Conservation (phyloP, 768 basidiomycete genomes). For the Suillus sp. region DNA sequence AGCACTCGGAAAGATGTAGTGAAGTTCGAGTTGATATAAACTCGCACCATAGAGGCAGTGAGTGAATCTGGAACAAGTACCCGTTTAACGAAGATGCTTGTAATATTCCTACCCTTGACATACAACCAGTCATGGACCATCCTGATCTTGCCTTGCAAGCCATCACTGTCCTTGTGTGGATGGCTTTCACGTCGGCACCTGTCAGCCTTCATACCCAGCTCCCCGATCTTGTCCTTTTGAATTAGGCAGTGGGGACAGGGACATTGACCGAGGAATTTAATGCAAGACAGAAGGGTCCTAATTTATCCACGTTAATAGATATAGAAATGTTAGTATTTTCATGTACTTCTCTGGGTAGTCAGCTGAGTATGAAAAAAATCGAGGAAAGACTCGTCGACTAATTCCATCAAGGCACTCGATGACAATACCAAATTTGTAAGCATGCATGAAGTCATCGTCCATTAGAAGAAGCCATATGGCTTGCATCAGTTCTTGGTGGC, state of each 20-base stretch:
- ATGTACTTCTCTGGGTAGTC: constrained; percentile 38
- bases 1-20: background rate
- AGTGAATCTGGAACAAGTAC: constrained; percentile 1
- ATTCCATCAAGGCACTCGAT: constrained; percentile 27
- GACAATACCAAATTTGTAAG: constrained; percentile 24
- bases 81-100: background rate
- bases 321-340: constrained; percentile 6
- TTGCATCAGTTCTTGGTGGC: constrained; percentile 28
- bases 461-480: constrained; percentile 25
- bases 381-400: constrained; percentile 15
- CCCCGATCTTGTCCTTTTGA: constrained; percentile 10
- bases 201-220: constrained; percentile 20
- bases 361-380: constrained; percentile 29
- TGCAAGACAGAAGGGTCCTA: constrained; percentile 23
- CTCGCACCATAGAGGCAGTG: background rate
- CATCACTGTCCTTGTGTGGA: constrained; percentile 9
- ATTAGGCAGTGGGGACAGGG: constrained; percentile 26
- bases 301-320: constrained; percentile 6
- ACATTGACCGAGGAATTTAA: constrained; percentile 22
- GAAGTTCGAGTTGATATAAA: no score
- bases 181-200: no score
- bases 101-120: constrained; percentile 3
- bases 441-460: constrained; percentile 24
- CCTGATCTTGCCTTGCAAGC: constrained; percentile 2
- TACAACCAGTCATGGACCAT: constrained; percentile 13